These are phyloP conservation scores for Trametes maxima DNA, from an alignment of 768 basidiomycete species.

Conservation along the genomic window DNA sequence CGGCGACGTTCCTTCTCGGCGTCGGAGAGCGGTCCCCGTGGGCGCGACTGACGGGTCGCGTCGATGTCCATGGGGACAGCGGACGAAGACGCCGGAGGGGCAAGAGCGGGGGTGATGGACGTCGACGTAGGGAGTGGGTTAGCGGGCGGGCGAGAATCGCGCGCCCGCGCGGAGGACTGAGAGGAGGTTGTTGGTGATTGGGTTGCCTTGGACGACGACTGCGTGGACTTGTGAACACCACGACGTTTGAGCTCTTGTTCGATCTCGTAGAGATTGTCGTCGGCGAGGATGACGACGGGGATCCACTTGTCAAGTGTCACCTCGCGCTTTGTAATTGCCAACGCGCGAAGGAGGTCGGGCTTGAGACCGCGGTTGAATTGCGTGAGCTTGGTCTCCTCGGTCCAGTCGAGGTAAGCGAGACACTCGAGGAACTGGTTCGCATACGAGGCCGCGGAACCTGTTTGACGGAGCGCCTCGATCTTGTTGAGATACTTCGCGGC, in stretches of 20 bases:
- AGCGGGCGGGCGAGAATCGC: background rate
- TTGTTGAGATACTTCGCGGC: conserved; percentile 32
- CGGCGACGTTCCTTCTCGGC: conserved; percentile 20
- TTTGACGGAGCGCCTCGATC: conserved; percentile 36
- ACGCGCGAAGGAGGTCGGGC: conserved; percentile 28
- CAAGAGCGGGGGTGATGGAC: background rate
- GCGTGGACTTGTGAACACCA: background rate
- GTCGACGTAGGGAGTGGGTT: background rate
- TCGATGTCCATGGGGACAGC: conserved; percentile 24
- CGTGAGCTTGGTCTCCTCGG: conserved; percentile 38
- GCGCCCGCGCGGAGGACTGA: background rate
- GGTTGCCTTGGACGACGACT: background rate
- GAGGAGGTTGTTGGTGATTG: background rate
- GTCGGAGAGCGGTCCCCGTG: background rate
- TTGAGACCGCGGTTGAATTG: conserved; percentile 37
- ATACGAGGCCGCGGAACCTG: conserved; percentile 33
- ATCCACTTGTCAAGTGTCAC: conserved; percentile 8
- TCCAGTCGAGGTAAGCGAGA: conserved; percentile 32
- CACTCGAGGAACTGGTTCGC: conserved; percentile 33
- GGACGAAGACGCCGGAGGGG: background rate
- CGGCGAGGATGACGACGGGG: background rate
- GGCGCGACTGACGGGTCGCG: conserved; percentile 8
- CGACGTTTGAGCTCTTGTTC: background rate
- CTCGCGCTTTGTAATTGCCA: conserved; percentile 1
- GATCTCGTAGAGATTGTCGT: conserved; percentile 14